phyloP scores from a whole-genome alignment of 495 filamentous ascomycete genomes.

The Hyaloscypha finlandica region DNA sequence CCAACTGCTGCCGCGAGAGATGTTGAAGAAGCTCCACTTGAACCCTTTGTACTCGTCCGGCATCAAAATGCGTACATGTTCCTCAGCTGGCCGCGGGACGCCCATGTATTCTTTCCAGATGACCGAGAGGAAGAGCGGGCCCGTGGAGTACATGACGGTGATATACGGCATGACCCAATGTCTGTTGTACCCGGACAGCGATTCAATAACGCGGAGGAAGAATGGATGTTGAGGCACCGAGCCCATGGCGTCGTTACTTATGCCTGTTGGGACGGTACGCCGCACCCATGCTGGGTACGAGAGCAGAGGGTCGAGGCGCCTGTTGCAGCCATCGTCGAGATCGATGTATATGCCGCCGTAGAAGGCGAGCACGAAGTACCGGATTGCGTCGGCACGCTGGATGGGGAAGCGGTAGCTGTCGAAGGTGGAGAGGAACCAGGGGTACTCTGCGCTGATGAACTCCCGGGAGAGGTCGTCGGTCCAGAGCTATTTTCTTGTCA shows the following conservation, averaged over 20 bases:
- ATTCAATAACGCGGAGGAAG: conserved; percentile 72
- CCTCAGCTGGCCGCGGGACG: conserved; percentile 13
- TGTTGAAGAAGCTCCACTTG: conserved; percentile 77
- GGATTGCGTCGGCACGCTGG: conserved; percentile 83
- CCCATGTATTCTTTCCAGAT: conserved; percentile 76
- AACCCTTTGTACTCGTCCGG: conserved; percentile 69
- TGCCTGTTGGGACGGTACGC: conserved; percentile 77
- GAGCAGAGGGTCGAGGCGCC: conserved; percentile 77
- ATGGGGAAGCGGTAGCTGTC: conserved; percentile 80
- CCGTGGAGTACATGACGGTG: conserved; percentile 86
- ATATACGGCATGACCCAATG: conserved; percentile 83
- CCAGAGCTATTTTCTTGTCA: conserved; percentile 66
- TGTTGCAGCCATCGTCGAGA: conserved; percentile 86
- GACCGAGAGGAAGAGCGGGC: conserved; percentile 80
- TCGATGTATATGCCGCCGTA: conserved; percentile 91
- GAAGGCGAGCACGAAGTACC: conserved; percentile 83
- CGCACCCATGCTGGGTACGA: conserved; percentile 83
- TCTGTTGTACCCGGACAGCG: conserved; percentile 68
- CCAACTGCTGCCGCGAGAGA: conserved; percentile 75
- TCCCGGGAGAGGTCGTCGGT: conserved; percentile 73
- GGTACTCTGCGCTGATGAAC: conserved; percentile 73
- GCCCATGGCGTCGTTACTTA: conserved; percentile 90
- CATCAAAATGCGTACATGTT: conserved; percentile 52
- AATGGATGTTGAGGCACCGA: conserved; percentile 79
- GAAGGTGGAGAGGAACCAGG: conserved; percentile 85